Conservation (phyloP, 177 flowering plant species). For the Vitis hybrid region DNA sequence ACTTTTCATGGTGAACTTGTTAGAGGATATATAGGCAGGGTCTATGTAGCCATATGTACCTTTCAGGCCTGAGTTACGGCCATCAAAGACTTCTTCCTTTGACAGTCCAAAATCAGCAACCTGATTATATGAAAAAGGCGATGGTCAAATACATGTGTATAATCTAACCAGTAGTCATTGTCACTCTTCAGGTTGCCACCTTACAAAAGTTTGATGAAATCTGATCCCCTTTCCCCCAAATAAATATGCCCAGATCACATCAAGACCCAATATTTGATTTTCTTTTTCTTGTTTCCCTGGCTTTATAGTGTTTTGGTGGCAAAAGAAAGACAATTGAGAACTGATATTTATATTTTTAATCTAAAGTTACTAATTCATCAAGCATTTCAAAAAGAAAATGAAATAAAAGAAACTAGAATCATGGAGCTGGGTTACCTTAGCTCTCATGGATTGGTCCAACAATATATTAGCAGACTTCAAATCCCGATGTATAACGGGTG, state of each 20-base stretch:
- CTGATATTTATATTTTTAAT: no score
- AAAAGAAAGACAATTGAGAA: no score
- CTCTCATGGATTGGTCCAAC: constrained; percentile 75
- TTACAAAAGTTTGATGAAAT: not conserved
- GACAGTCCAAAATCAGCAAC: constrained; percentile 99
- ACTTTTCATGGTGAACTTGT: constrained; percentile 86
- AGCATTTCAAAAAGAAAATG: not conserved
- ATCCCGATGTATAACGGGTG: constrained; percentile 96
- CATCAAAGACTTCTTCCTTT: constrained; percentile 80
- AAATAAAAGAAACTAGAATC: not conserved
- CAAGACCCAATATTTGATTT: not conserved
- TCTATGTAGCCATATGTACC: constrained; percentile 98
- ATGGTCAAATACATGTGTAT: not conserved
- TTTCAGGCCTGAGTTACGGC: constrained; percentile 79
- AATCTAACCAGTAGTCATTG: not conserved
- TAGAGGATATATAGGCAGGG: constrained; percentile 82
- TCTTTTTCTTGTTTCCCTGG: not conserved
- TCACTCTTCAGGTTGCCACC: not conserved
- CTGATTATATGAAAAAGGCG: constrained; percentile 26
- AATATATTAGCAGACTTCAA: constrained; percentile 92
- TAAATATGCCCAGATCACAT: not conserved
- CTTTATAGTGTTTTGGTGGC: not conserved
- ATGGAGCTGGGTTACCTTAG: constrained; percentile 61
- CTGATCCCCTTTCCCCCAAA: not conserved
- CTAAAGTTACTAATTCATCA: not conserved